These are phyloP conservation scores for Magnusiomyces fungicola DNA, from an alignment of 1,139 yeast genomes.

Conservation along the genomic window DNA sequence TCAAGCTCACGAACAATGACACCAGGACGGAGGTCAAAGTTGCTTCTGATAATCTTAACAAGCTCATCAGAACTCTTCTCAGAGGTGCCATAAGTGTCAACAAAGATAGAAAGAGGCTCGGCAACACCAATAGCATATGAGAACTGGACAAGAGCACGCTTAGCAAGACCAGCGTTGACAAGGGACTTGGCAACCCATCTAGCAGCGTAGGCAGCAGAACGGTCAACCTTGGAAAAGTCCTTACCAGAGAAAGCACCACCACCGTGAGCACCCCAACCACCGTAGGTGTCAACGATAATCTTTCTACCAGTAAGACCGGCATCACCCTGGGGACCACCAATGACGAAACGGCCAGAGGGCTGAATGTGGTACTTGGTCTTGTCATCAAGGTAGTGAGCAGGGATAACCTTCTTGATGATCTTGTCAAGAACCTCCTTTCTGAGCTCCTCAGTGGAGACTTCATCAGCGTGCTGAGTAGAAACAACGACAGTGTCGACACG, in stretches of 20 bases:
- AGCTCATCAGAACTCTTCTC: constrained; percentile 81
- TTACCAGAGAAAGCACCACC: constrained; percentile 99
- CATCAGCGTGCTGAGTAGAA: constrained; percentile 97
- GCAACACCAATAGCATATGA: constrained; percentile 99
- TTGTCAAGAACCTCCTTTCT: constrained; percentile 70
- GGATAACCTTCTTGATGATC: constrained; percentile 86
- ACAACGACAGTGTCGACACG: constrained; percentile 98
- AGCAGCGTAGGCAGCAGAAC: constrained; percentile 99
- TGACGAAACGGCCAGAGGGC: constrained; percentile 99
- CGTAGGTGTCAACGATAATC: constrained; percentile 98
- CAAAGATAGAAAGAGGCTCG: constrained; percentile 95
- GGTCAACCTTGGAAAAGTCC: constrained; percentile 99
- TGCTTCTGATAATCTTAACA: constrained; percentile 81
- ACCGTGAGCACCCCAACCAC: constrained; percentile 99
- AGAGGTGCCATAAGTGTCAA: constrained; percentile 97
- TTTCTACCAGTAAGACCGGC: constrained; percentile 99
- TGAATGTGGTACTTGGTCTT: constrained; percentile 96
- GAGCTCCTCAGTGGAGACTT: constrained; percentile 85
- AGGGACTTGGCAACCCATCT: constrained; percentile 99
- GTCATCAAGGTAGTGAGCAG: constrained; percentile 83
- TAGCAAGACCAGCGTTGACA: constrained; percentile 88
- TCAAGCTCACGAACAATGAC: constrained; percentile 93
- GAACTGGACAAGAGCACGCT: constrained; percentile 96
- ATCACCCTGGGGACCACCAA: constrained; percentile 99
- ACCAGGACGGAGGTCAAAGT: constrained; percentile 99